Percentiles rank a stretch among this genome's conserved stretches.
Conservation (phyloP, 768 basidiomycete genomes). For the Hygrocybe punicea region DNA sequence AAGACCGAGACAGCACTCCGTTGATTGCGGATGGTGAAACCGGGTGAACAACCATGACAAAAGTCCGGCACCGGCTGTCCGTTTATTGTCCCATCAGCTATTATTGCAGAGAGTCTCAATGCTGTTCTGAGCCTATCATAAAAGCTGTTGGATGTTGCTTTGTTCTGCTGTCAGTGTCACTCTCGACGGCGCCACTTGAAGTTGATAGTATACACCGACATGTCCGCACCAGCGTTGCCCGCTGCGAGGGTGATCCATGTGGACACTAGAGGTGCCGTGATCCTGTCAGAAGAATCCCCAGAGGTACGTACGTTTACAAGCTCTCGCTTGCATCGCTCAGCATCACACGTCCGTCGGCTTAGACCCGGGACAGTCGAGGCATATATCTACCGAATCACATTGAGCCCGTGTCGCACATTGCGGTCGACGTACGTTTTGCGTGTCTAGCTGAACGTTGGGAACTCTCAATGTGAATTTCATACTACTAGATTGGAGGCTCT, state of each 20-base stretch:
- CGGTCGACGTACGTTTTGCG: conserved; percentile 77
- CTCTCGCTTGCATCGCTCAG: not conserved
- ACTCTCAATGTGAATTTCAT: conserved; percentile 13
- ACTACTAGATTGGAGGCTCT: conserved; percentile 85
- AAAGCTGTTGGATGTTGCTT: not conserved
- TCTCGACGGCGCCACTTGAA: not conserved
- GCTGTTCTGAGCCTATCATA: no score
- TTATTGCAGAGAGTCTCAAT: no score
- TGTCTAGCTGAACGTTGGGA: conserved; percentile 6
- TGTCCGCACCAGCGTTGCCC: conserved; percentile 66
- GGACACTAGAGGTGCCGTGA: conserved; percentile 90
- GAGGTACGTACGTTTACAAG: conserved; percentile 55
- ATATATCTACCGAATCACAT: conserved; percentile 98
- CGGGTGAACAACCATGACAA: no score
- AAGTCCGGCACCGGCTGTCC: not conserved
- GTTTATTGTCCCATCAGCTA: no score
- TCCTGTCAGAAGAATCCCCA: conserved; percentile 90
- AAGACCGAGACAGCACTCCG: no score
- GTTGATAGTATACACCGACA: conserved; percentile 8
- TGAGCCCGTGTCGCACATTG: conserved; percentile 95
- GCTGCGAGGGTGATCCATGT: conserved; percentile 87
- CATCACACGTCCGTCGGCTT: conserved; percentile 1
- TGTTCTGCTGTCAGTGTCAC: not conserved
- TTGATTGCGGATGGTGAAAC: no score
- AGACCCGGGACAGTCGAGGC: conserved; percentile 92